Evolutionary conservation across 371 early-diverging fungal species (phyloP).

Genomic region (Mortierella sp.): DNA sequence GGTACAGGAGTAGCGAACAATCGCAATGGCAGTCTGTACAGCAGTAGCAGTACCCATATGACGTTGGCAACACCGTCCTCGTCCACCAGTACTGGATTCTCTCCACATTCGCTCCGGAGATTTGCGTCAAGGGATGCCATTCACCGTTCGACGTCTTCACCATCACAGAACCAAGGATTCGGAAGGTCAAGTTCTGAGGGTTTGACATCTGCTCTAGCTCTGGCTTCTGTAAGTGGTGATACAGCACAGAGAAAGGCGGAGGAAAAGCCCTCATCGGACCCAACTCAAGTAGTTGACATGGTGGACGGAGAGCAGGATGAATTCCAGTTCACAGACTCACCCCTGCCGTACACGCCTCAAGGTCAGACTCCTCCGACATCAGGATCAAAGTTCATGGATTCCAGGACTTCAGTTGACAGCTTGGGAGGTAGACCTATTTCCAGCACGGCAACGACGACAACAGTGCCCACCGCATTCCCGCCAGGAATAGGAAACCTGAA

Average conservation of each 20-base stretch:
- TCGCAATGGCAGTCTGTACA: not conserved
- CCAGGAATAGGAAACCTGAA: not conserved
- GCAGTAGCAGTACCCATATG: constrained; percentile 18
- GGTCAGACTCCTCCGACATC: not conserved
- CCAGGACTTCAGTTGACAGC: not conserved
- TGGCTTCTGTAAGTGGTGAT: not conserved
- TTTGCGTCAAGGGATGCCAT: constrained; percentile 25
- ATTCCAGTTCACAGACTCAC: constrained; percentile 24
- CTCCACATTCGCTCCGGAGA: constrained; percentile 18
- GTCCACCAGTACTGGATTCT: not conserved
- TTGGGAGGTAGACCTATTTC: not conserved
- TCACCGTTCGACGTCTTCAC: not conserved
- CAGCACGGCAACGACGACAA: not conserved
- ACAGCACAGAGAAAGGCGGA: not conserved
- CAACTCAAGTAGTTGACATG: not conserved
- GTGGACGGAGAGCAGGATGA: not conserved
- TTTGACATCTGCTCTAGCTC: not conserved
- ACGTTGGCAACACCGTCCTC: not conserved
- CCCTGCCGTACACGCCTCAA: constrained; percentile 21
- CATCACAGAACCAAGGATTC: not conserved
- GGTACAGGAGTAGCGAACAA: not conserved
- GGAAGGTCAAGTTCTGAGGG: not conserved
- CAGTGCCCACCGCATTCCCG: not conserved
- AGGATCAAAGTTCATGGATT: not conserved
- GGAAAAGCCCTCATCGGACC: not conserved